A percentile compares a stretch with the other conserved stretches of the same genome.
Evolutionary conservation across 768 basidiomycete species (phyloP).

Genomic region (Panus rudis): DNA sequence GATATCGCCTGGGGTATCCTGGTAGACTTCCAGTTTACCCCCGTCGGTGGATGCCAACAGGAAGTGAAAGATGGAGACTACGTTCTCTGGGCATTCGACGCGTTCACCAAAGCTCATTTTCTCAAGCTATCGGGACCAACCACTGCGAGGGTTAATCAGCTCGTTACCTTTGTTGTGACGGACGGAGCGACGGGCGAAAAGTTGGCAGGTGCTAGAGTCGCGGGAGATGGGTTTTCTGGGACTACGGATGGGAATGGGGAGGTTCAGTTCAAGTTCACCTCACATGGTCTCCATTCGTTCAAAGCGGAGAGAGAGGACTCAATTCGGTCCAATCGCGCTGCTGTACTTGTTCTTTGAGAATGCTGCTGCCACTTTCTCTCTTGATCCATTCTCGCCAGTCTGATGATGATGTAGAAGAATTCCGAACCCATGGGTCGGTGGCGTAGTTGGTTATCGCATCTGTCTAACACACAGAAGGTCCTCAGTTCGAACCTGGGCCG

Average conservation of each 20-base stretch:
- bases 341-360: not conserved
- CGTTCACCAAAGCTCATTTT: conserved; percentile 27
- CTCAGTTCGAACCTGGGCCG: conserved; percentile 19
- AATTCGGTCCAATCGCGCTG: conserved; percentile 28
- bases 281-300: conserved; percentile 18
- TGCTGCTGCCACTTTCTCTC: too few relatives aligned
- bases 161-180: conserved; percentile 28
- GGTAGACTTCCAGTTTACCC: conserved; percentile 28
- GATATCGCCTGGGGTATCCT: conserved; percentile 32
- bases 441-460: conserved; percentile 79
- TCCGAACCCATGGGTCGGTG: too few relatives aligned
- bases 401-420: too few relatives aligned
- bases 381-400: too few relatives aligned
- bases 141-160: conserved; percentile 16
- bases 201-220: conserved; percentile 29
- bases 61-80: conserved; percentile 24
- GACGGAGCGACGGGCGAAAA: conserved; percentile 29
- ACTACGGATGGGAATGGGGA: conserved; percentile 19
- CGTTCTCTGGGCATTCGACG: conserved; percentile 35
- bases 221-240: conserved; percentile 12
- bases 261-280: conserved; percentile 23
- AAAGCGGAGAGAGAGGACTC: conserved; percentile 29
- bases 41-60: conserved; percentile 37
- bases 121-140: conserved; percentile 29
- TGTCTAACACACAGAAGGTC: conserved; percentile 36